phyloP scores from a whole-genome alignment of 352 stramenopile species.

The Peronosclerospora sorghi region DNA sequence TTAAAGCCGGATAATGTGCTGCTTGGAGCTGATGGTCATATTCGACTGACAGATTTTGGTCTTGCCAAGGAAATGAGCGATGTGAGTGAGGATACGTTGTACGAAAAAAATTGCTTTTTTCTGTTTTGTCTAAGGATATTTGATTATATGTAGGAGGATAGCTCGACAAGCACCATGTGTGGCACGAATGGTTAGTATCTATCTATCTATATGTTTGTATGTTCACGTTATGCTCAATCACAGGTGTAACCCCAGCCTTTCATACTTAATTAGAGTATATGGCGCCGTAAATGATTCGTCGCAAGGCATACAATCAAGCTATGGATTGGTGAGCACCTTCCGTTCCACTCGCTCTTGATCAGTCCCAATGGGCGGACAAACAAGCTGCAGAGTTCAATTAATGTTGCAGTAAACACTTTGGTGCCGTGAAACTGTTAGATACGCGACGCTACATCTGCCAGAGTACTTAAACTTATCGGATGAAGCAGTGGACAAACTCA shows the following conservation, averaged over 20 bases:
- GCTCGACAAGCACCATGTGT: conserved; percentile 75
- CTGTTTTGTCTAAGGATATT: conserved; percentile 6
- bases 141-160: conserved; percentile 33
- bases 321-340: too few relatives aligned
- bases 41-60: conserved; percentile 80
- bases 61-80: conserved; percentile 70
- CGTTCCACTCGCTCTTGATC: too few relatives aligned
- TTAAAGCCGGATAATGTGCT: conserved; percentile 82
- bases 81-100: conserved; percentile 15
- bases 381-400: too few relatives aligned
- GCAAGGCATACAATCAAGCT: too few relatives aligned
- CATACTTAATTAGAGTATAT: conserved; percentile 56
- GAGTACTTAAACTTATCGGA: too few relatives aligned
- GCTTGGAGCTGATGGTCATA: conserved; percentile 69
- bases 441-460: too few relatives aligned
- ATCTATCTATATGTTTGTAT: too few relatives aligned
- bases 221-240: neutral
- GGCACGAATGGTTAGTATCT: conserved; percentile 59
- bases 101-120: neutral
- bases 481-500: too few relatives aligned
- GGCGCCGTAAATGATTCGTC: conserved; percentile 78
- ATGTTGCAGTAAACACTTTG: too few relatives aligned
- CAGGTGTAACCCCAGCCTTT: neutral
- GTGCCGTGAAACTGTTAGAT: too few relatives aligned
- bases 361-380: too few relatives aligned